These are phyloP conservation scores for Venustampulla echinocandica DNA, from an alignment of 495 filamentous ascomycete species.

Conservation along the genomic window DNA sequence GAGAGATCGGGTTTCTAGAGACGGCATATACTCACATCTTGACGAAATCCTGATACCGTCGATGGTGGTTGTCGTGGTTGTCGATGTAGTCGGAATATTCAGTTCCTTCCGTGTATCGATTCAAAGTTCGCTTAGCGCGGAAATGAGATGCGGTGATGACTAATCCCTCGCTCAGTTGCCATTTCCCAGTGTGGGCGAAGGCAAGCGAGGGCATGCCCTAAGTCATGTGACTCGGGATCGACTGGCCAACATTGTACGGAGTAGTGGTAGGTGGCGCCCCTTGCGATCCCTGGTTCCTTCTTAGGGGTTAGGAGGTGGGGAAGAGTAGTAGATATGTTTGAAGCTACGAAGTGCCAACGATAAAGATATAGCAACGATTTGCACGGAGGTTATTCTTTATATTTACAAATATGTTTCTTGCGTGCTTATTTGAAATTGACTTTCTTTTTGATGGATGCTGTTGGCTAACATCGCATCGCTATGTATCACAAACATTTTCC, in stretches of 20 bases:
- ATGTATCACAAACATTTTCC: no score
- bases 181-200: neutral
- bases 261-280: no score
- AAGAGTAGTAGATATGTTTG: no score
- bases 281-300: no score
- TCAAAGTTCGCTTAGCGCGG: neutral
- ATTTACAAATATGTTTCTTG: no score
- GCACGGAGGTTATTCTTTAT: no score
- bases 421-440: no score
- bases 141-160: neutral
- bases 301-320: no score
- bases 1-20: neutral
- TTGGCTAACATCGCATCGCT: no score
- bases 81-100: conserved; percentile 34
- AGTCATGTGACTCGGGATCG: neutral
- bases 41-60: conserved; percentile 33
- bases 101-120: conserved; percentile 18
- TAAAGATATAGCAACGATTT: no score
- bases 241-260: neutral
- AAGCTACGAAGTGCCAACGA: no score
- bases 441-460: no score
- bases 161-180: neutral
- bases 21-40: conserved; percentile 43
- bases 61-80: conserved; percentile 35
- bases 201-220: neutral